phyloP scores from a whole-genome alignment of 805 yeast species.

The Candida ponderosae region DNA sequence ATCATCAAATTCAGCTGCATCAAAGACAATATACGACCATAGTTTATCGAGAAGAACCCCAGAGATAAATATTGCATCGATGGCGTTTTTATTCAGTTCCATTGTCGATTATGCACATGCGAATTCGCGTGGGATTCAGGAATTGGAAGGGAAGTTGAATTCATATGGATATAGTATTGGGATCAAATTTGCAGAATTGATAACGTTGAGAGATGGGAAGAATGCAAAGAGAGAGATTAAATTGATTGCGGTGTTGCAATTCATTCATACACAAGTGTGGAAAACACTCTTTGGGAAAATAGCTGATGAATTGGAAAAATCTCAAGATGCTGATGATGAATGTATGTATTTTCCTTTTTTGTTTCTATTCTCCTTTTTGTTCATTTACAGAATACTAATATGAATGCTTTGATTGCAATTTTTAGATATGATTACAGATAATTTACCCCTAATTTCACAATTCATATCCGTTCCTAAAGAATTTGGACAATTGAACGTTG shows the following conservation, averaged over 20 bases:
- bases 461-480: constrained; percentile 76
- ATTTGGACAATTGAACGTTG: constrained; percentile 67
- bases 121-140: constrained; percentile 59
- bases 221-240: constrained; percentile 59
- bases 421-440: constrained; percentile 58
- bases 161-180: constrained; percentile 77
- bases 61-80: constrained; percentile 59
- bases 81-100: constrained; percentile 65
- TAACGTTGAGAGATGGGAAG: constrained; percentile 60
- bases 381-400: background rate
- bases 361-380: background rate
- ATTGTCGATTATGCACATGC: constrained; percentile 58
- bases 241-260: constrained; percentile 62
- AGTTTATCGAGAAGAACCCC: constrained; percentile 56
- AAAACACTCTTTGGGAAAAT: constrained; percentile 59
- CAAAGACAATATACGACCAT: constrained; percentile 49
- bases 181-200: constrained; percentile 58
- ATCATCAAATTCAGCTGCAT: constrained; percentile 8
- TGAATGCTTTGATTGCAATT: constrained; percentile 13
- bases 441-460: constrained; percentile 60
- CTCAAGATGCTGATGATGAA: constrained; percentile 56
- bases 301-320: constrained; percentile 70
- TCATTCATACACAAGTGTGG: constrained; percentile 71
- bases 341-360: constrained; percentile 33
- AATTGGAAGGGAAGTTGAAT: constrained; percentile 55